Evolutionary conservation across 495 filamentous ascomycete genomes (phyloP).

Genomic region (Neurospora africana): DNA sequence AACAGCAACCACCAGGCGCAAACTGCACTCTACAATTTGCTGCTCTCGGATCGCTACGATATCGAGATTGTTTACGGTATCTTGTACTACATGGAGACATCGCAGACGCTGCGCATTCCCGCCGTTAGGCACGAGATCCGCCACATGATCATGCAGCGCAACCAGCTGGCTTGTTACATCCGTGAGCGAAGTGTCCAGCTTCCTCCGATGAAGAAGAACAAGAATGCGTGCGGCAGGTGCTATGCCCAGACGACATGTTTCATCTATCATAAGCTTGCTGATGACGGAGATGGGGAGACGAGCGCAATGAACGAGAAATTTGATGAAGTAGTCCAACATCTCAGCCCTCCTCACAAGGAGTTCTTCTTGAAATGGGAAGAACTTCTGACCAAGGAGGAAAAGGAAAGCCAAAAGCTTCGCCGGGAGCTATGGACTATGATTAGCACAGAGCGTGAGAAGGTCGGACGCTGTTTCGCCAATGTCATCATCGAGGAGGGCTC

Average conservation of each 20-base stretch:
- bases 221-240: conserved; percentile 67
- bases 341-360: conserved; percentile 58
- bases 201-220: conserved; percentile 73
- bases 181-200: conserved; percentile 65
- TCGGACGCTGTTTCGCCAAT: conserved; percentile 57
- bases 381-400: conserved; percentile 88
- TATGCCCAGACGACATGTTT: conserved; percentile 86
- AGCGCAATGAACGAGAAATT: conserved; percentile 68
- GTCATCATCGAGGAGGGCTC: conserved; percentile 72
- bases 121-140: conserved; percentile 74
- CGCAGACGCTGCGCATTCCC: conserved; percentile 73
- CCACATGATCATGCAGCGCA: conserved; percentile 95
- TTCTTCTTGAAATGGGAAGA: conserved; percentile 95
- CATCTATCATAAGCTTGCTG: conserved; percentile 85
- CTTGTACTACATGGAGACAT: conserved; percentile 87
- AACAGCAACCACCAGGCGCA: conserved; percentile 78
- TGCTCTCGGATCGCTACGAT: conserved; percentile 92
- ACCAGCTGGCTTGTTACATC: conserved; percentile 73
- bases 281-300: conserved; percentile 70
- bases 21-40: conserved; percentile 84
- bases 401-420: conserved; percentile 68
- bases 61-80: conserved; percentile 80
- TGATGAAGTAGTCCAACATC: conserved; percentile 59
- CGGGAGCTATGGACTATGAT: conserved; percentile 92
- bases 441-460: conserved; percentile 75